Base-by-base conservation (phyloP, 306 rosid species). In the Rosa chinensis region DNA sequence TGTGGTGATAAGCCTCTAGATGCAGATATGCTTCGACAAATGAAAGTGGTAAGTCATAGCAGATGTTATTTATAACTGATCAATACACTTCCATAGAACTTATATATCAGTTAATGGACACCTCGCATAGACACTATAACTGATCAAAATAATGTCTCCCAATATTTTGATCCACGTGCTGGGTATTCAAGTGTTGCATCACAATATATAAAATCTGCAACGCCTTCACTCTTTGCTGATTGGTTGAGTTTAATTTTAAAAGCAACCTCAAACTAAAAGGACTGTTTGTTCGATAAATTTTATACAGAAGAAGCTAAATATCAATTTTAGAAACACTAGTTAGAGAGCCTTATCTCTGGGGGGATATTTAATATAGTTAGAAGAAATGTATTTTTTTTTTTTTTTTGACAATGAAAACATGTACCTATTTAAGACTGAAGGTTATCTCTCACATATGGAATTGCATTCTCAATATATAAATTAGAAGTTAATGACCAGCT, bases 11-110 rank as follows among this genome's bases (percentile, higher is more conserved):
- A 79, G 14, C 21, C 39, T 44, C 79, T 17, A 0, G 48, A 81
- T 37, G 77, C 49, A 35, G 71, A 85, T 40, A 78, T 78, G 85
- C 85, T 85, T 39, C 85, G 71, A 10, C 40, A 42, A 67, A 74
- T 85, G 85, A 85, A 85, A 81, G 66, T 55, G 50, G 83, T 81
- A 84, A 1, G 75, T 48, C 58, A 50, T 10, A 3, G 2, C 17
- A 2, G 11, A 12, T 4, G 45, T 23, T 12, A 56, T 0, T 8
- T 20, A 20, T 56, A 1, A 5, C 17, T 6, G 59, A 5, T 56
- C 32, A 7, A 56, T 56, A 21, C 63, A 56, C 32, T 20, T 56
- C 4, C 63, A 56, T 59, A 9, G 10, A 50, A 10, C 37, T 59
- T 14, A 59, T 14, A 59, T 18, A 55, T 55, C 23, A 5, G 62